These are phyloP conservation scores for Sporisorium graminicola DNA, from an alignment of 1,284 basidiomycete genomes.

Conservation along the genomic window DNA sequence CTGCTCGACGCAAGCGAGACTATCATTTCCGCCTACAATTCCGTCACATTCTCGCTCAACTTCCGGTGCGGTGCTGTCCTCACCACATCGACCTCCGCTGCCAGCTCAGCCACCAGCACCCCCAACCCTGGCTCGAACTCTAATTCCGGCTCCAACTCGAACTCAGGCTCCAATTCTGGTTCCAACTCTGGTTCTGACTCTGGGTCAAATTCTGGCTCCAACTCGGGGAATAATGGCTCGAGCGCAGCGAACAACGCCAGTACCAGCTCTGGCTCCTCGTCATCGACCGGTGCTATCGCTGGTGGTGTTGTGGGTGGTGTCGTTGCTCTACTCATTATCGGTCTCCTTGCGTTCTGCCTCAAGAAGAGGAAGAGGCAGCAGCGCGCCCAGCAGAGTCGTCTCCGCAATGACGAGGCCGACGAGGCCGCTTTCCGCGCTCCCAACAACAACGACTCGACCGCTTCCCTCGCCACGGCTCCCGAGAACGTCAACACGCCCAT, in stretches of 20 bases:
- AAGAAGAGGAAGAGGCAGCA: conserved; percentile 43
- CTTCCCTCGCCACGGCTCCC: conserved; percentile 48
- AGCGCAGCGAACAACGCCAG: conserved; percentile 10
- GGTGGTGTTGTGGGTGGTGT: conserved; percentile 55
- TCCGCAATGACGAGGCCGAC: conserved; percentile 44
- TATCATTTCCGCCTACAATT: conserved; percentile 12
- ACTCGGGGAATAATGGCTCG: conserved; percentile 5
- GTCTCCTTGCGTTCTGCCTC: conserved; percentile 43
- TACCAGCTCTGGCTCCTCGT: conserved; percentile 35
- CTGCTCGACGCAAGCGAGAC: conserved; percentile 30
- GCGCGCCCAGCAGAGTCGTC: conserved; percentile 31
- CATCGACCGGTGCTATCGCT: conserved; percentile 51
- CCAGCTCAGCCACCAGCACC: conserved; percentile 16
- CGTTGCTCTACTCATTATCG: conserved; percentile 29
- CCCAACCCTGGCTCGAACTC: conserved; percentile 6
- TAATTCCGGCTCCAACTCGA: conserved; percentile 12
- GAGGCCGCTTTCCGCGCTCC: conserved; percentile 50
- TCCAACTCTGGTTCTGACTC: conserved; percentile 23
- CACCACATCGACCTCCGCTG: conserved; percentile 19
- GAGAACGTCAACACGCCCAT: conserved; percentile 48
- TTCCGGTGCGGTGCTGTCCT: conserved; percentile 45
- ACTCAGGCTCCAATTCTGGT: not conserved
- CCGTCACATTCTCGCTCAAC: conserved; percentile 29
- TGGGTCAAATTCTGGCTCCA: conserved; percentile 4
- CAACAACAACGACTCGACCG: conserved; percentile 54